Percentiles rank a stretch among this genome's conserved stretches.
phyloP scores from a whole-genome alignment of 78 protist genomes.

The Guillardia theta region DNA sequence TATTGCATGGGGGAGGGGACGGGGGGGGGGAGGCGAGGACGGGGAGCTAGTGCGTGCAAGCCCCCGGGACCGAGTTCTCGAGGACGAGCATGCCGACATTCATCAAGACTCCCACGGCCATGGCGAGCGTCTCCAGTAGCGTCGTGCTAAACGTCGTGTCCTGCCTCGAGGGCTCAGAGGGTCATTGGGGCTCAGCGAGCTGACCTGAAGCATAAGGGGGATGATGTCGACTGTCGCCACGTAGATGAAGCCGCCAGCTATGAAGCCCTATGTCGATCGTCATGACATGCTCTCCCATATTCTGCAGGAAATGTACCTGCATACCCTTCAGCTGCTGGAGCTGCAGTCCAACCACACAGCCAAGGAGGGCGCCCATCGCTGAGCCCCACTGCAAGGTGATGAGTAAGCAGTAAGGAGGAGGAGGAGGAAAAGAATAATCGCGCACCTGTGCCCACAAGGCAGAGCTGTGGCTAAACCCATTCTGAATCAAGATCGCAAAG shows the following conservation, averaged over 20 bases:
- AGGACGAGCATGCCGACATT: not conserved
- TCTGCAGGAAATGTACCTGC: too few relatives aligned
- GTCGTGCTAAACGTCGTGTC: not conserved
- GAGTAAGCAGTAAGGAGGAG: too few relatives aligned
- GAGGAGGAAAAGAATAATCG: not conserved
- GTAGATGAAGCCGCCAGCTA: conserved; percentile 32
- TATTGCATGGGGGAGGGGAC: too few relatives aligned
- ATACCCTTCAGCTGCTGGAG: too few relatives aligned
- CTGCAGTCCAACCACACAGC: too few relatives aligned
- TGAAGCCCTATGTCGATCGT: not conserved
- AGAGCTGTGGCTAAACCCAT: conserved; percentile 41
- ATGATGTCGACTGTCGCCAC: conserved; percentile 25
- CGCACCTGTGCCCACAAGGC: not conserved
- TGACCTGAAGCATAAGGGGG: not conserved
- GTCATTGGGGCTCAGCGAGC: not conserved
- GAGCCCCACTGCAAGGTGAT: too few relatives aligned
- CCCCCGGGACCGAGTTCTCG: not conserved
- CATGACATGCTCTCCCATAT: not conserved
- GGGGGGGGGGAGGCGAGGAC: too few relatives aligned
- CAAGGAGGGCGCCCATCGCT: too few relatives aligned
- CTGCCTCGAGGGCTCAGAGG: not conserved
- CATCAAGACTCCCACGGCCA: conserved; percentile 19
- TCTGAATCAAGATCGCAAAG: conserved; percentile 61
- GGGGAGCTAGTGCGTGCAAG: conserved; percentile 16
- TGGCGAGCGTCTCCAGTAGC: not conserved